Conservation (phyloP, 768 basidiomycete species). For the Lanmaoa pseudosensibilis region DNA sequence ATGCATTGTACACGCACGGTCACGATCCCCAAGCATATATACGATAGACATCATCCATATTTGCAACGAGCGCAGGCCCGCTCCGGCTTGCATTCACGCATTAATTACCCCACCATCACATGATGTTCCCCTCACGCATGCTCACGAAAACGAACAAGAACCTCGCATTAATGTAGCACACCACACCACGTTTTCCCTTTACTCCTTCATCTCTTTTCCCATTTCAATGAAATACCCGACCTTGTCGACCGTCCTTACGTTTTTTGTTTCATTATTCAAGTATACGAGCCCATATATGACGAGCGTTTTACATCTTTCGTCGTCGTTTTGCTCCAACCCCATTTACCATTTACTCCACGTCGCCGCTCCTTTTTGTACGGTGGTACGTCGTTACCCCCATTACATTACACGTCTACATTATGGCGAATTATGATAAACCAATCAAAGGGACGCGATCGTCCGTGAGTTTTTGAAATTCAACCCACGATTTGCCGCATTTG, state of each 20-base stretch:
- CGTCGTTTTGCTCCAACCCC: too few relatives aligned
- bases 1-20: conserved; percentile 30
- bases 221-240: conserved; percentile 19
- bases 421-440: not conserved
- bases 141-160: conserved; percentile 16
- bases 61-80: conserved; percentile 11
- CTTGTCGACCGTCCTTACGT: conserved; percentile 18
- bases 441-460: conserved; percentile 1
- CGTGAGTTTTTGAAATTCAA: not conserved
- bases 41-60: conserved; percentile 25
- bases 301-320: not conserved
- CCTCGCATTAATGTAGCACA: conserved; percentile 14
- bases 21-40: conserved; percentile 23
- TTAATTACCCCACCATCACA: conserved; percentile 1
- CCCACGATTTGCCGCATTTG: too few relatives aligned
- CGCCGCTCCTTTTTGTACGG: not conserved
- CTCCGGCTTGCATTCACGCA: not conserved
- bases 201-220: not conserved
- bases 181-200: not conserved
- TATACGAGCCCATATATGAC: not conserved
- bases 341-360: not conserved
- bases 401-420: not conserved
- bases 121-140: conserved; percentile 15
- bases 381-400: not conserved
- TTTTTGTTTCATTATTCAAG: not conserved